These are phyloP conservation scores for Pulicaria dysenterica DNA, from an alignment of 129 eudicot species.

Conservation along the genomic window DNA sequence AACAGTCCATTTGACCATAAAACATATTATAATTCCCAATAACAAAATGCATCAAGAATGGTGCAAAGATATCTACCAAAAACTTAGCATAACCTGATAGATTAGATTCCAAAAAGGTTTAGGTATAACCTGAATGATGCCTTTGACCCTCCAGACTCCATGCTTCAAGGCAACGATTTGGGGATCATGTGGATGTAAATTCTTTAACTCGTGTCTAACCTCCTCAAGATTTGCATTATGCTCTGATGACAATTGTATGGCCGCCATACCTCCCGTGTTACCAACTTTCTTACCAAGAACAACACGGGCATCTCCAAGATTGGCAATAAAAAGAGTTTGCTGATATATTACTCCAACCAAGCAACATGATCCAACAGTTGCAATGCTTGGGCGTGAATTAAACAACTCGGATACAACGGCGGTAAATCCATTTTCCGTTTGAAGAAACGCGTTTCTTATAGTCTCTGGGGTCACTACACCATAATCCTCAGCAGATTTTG, in stretches of 20 bases:
- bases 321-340: constrained; percentile 65
- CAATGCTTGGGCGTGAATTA: constrained; percentile 51
- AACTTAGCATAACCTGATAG: background rate
- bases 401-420: constrained; percentile 51
- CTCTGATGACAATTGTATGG: constrained; percentile 65
- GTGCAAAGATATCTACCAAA: no score
- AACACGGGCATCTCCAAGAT: constrained; percentile 76
- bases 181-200: constrained; percentile 67
- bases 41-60: no score
- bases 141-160: constrained; percentile 83
- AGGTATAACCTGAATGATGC: constrained; percentile 71
- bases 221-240: constrained; percentile 73
- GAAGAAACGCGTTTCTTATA: constrained; percentile 54
- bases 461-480: constrained; percentile 63
- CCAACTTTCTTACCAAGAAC: constrained; percentile 65
- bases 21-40: no score
- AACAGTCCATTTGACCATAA: background rate
- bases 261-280: constrained; percentile 54
- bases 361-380: constrained; percentile 75
- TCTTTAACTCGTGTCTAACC: constrained; percentile 56
- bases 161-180: constrained; percentile 61
- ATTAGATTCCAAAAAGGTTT: constrained; percentile 15
- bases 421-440: constrained; percentile 62
- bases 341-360: constrained; percentile 70
- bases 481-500: constrained; percentile 43